Evolutionary conservation across 2,329 filamentous ascomycete species (phyloP).

Genomic region (Dactylellina parvicollis): DNA sequence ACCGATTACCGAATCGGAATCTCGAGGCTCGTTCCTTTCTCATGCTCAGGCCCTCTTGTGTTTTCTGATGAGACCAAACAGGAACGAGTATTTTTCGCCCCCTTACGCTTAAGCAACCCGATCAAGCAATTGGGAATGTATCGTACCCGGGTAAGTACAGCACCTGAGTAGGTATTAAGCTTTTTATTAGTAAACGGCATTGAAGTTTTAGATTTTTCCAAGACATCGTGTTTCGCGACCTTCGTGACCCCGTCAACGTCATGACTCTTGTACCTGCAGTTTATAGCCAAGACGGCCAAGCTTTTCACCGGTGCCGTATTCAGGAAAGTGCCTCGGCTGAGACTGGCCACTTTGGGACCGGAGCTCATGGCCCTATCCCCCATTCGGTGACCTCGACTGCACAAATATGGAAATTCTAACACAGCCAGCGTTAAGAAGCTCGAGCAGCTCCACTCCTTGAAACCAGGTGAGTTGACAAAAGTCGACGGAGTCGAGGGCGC

Average conservation of each 20-base stretch:
- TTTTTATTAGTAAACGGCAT: constrained; percentile 14
- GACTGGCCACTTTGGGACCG: neutral
- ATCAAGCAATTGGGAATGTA: neutral
- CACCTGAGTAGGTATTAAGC: neutral
- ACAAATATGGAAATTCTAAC: constrained; percentile 38
- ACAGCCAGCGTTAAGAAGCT: constrained; percentile 27
- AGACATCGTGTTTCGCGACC: constrained; percentile 8
- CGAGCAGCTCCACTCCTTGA: constrained; percentile 26
- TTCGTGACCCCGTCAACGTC: constrained; percentile 8
- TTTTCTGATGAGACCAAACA: constrained; percentile 29
- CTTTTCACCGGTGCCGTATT: neutral
- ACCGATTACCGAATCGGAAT: neutral
- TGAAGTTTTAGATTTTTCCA: neutral
- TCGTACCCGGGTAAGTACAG: neutral
- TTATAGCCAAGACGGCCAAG: constrained; percentile 9
- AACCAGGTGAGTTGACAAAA: constrained; percentile 9
- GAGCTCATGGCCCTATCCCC: constrained; percentile 21
- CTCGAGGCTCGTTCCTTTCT: neutral
- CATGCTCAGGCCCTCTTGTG: constrained; percentile 7
- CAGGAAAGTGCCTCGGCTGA: constrained; percentile 21
- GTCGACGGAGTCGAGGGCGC: constrained; percentile 24
- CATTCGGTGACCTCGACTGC: neutral
- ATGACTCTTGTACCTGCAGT: constrained; percentile 40
- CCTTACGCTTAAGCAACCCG: neutral
- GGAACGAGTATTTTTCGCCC: neutral